A percentile compares a stretch with the other conserved stretches of the same genome.
phyloP scores from a whole-genome alignment of 305 asterid species.

The Euphrasia arctica region DNA sequence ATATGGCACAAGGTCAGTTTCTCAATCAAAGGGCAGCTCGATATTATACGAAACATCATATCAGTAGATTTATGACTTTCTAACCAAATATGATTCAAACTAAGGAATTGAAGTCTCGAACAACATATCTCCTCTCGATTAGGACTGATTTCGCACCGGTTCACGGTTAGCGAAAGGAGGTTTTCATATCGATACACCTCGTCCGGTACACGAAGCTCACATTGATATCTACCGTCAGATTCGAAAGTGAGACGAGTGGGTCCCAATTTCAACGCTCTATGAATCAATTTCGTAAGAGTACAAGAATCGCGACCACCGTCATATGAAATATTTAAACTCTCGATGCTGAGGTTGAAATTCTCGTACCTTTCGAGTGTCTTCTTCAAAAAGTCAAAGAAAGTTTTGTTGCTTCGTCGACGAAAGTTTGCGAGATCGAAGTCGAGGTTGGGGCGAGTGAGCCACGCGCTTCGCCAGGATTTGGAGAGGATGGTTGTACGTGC shows the following conservation, averaged over 20 bases:
- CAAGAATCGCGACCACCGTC: neutral
- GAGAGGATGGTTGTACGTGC: too few species aligned
- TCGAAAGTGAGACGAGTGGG: neutral
- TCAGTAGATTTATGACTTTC: neutral
- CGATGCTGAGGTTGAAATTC: conserved; percentile 5
- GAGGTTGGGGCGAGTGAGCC: too few species aligned
- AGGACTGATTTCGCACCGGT: too few species aligned
- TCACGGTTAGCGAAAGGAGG: too few species aligned
- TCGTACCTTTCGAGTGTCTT: conserved; percentile 24
- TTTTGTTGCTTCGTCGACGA: neutral
- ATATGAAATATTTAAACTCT: neutral
- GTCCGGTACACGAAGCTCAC: neutral
- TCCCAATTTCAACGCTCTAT: neutral
- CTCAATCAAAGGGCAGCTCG: neutral
- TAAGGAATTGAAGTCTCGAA: too few species aligned
- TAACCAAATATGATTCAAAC: too few species aligned
- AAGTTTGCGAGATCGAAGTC: too few species aligned
- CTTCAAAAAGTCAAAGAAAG: neutral
- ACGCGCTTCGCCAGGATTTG: too few species aligned
- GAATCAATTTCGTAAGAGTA: neutral
- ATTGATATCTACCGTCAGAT: too few species aligned
- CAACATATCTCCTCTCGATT: too few species aligned
- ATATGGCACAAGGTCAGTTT: neutral
- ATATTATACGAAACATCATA: neutral
- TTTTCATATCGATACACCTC: too few species aligned